Evolutionary conservation across 306 rosid species (phyloP).

Genomic region (Corylus americana): DNA sequence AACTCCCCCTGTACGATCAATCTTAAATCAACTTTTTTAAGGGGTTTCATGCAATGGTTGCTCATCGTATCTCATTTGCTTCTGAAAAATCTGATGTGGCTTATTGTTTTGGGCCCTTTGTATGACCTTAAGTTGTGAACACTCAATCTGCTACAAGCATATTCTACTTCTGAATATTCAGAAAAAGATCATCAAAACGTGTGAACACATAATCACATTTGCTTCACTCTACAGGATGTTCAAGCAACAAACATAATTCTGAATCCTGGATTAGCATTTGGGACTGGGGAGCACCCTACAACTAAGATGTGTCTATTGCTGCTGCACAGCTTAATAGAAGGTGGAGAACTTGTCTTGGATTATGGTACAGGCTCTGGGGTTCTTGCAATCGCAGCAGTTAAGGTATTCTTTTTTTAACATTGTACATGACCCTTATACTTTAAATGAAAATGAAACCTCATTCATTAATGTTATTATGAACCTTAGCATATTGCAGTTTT

Average conservation of each 20-base stretch:
- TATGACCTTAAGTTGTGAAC: background rate
- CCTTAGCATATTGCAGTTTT: slow-evolving; percentile 6
- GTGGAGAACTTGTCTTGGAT: slow-evolving; percentile 80
- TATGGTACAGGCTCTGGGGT: slow-evolving; percentile 96
- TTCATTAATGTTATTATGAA: background rate
- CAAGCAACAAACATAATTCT: slow-evolving; percentile 80
- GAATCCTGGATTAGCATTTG: slow-evolving; percentile 85
- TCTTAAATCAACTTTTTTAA: slow-evolving; percentile 1
- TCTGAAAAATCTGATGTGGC: slow-evolving; percentile 12
- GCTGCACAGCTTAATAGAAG: slow-evolving; percentile 57
- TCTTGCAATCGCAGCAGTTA: slow-evolving; percentile 83
- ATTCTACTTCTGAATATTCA: slow-evolving; percentile 7
- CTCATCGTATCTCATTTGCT: slow-evolving; percentile 7
- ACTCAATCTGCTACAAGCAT: background rate
- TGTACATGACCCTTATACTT: background rate
- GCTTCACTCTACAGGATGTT: slow-evolving; percentile 45
- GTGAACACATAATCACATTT: background rate
- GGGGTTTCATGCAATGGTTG: slow-evolving; percentile 4
- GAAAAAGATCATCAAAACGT: background rate
- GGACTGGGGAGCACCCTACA: slow-evolving; percentile 87
- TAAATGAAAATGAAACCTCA: slow-evolving; percentile 22
- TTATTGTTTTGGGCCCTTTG: background rate
- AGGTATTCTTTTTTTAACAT: slow-evolving; percentile 49
- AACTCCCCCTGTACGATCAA: slow-evolving; percentile 64
- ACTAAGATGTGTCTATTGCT: slow-evolving; percentile 81